phyloP scores from a whole-genome alignment of 2,329 filamentous ascomycete genomes.

The Trichoderma oligosporum region DNA sequence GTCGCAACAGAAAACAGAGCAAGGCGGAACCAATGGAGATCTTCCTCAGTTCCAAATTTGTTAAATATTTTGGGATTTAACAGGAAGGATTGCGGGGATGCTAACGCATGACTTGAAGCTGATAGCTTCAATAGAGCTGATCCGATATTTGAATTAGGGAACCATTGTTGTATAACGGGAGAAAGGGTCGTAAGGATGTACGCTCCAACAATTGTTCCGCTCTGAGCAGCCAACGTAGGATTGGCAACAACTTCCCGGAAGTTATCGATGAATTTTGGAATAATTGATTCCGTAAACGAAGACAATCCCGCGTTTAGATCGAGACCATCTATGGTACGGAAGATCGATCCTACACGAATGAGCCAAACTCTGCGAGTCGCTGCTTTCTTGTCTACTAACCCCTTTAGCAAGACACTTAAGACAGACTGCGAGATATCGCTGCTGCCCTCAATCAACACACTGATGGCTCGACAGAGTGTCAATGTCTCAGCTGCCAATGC shows the following conservation, averaged over 20 bases:
- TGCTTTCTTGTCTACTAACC: conserved; percentile 78
- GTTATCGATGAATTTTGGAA: conserved; percentile 58
- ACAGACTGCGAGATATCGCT: conserved; percentile 62
- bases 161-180: conserved; percentile 49
- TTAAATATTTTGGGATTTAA: conserved; percentile 81
- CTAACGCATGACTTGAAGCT: conserved; percentile 62
- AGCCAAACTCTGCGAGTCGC: conserved; percentile 77
- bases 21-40: conserved; percentile 71
- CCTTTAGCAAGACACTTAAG: conserved; percentile 72
- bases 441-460: conserved; percentile 58
- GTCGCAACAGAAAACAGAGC: conserved; percentile 62
- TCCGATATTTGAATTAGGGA: conserved; percentile 49
- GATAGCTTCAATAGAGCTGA: conserved; percentile 52
- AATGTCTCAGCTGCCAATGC: conserved; percentile 73
- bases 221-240: conserved; percentile 74
- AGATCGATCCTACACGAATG: conserved; percentile 65
- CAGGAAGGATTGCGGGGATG: conserved; percentile 84
- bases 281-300: conserved; percentile 51
- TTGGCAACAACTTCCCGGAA: conserved; percentile 79
- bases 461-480: conserved; percentile 63
- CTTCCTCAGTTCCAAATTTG: conserved; percentile 70
- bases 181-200: conserved; percentile 69
- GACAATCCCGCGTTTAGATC: conserved; percentile 45
- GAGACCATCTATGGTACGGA: conserved; percentile 53
- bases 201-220: conserved; percentile 73